Conservation (phyloP, 768 basidiomycete genomes). For the Psilocybe cubensis region DNA sequence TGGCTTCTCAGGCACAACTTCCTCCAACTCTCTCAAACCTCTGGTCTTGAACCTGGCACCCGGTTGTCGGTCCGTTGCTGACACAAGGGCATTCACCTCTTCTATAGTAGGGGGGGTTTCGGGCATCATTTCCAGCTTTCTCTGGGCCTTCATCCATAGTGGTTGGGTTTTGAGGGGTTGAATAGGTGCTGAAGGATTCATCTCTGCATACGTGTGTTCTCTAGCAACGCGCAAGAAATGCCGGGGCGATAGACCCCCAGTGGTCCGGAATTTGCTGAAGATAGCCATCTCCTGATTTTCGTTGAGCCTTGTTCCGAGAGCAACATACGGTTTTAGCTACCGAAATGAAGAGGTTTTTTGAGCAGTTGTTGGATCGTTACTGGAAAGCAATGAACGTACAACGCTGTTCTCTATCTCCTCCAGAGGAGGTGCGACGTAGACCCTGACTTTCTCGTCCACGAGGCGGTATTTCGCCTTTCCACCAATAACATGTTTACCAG, state of each 20-base stretch:
- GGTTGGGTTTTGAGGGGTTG: conserved; percentile 1
- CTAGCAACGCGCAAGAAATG: conserved; percentile 47
- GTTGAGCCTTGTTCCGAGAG: conserved; percentile 43
- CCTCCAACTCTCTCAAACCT: neutral
- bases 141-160: conserved; percentile 11
- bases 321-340: conserved; percentile 76
- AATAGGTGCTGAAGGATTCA: conserved; percentile 14
- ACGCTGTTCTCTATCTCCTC: conserved; percentile 60
- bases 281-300: conserved; percentile 36
- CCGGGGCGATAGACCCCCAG: conserved; percentile 44
- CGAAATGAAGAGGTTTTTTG: neutral
- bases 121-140: conserved; percentile 4
- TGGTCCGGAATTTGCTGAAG: conserved; percentile 40
- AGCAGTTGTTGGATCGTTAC: neutral
- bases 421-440: conserved; percentile 81
- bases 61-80: neutral
- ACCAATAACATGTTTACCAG: conserved; percentile 79
- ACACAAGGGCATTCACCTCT: neutral
- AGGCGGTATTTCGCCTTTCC: conserved; percentile 84
- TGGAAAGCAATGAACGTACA: conserved; percentile 40
- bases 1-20: neutral
- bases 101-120: neutral
- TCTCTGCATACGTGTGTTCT: conserved; percentile 24
- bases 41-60: neutral
- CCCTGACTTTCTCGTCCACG: conserved; percentile 80